A percentile compares a stretch with the other conserved stretches of the same genome.
Conservation (phyloP, 2,329 filamentous ascomycete genomes). For the Raffaelea ambrosiae region DNA sequence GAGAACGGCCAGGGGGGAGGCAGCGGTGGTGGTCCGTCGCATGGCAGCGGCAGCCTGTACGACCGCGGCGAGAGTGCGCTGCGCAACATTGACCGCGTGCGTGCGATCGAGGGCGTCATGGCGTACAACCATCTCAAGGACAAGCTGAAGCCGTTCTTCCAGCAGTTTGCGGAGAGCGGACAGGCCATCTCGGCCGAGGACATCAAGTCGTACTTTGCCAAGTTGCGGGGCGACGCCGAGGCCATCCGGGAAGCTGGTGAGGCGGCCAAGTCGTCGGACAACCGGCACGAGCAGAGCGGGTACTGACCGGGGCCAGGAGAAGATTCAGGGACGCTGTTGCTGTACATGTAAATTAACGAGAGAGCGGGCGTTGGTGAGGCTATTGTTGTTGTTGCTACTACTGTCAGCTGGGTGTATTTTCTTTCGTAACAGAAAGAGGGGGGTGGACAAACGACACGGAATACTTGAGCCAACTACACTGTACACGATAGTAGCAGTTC, state of each 20-base stretch:
- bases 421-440: too few species aligned
- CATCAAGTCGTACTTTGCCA: slow-evolving; percentile 94
- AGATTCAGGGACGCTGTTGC: background rate
- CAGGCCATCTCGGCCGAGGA: slow-evolving; percentile 85
- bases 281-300: slow-evolving; percentile 44
- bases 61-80: slow-evolving; percentile 90
- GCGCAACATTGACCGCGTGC: slow-evolving; percentile 83
- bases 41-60: slow-evolving; percentile 73
- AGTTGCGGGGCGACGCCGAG: slow-evolving; percentile 78
- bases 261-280: slow-evolving; percentile 32
- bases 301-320: slow-evolving; percentile 26
- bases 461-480: too few species aligned
- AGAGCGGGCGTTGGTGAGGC: too few species aligned
- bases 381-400: slow-evolving; percentile 8
- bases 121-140: slow-evolving; percentile 95
- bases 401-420: too few species aligned
- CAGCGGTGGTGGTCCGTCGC: slow-evolving; percentile 42
- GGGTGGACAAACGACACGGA: too few species aligned
- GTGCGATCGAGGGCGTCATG: slow-evolving; percentile 94
- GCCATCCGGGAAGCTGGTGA: slow-evolving; percentile 57
- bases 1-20: too few species aligned
- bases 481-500: too few species aligned
- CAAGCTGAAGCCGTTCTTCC: slow-evolving; percentile 88
- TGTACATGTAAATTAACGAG: too few species aligned
- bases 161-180: slow-evolving; percentile 88